A percentile compares a stretch with the other conserved stretches of the same genome.
These are phyloP conservation scores for Gnomoniopsis smithogilvyi DNA, from an alignment of 2,329 filamentous ascomycete genomes.

Conservation along the genomic window DNA sequence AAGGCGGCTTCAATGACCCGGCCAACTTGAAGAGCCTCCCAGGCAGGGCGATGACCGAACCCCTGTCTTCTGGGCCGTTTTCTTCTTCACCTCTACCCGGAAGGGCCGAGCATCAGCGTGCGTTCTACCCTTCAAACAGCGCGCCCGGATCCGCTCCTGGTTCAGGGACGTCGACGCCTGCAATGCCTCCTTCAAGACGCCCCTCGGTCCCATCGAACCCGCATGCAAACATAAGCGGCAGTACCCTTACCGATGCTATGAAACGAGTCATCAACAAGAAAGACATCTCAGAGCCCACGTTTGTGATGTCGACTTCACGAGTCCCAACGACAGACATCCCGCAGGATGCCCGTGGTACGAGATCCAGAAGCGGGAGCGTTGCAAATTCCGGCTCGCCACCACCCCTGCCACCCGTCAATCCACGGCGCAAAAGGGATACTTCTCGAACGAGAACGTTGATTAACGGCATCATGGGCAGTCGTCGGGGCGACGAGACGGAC, in stretches of 20 bases:
- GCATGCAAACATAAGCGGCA: slow-evolving; percentile 24
- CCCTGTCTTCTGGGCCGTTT: slow-evolving; percentile 36
- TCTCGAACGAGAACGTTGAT: slow-evolving; percentile 37
- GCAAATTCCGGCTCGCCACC: slow-evolving; percentile 33
- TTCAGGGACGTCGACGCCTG: slow-evolving; percentile 29
- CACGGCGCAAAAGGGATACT: slow-evolving; percentile 42
- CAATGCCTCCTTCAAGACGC: slow-evolving; percentile 30
- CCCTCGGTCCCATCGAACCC: slow-evolving; percentile 30
- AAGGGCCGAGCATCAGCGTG: slow-evolving; percentile 24
- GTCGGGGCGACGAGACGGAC: slow-evolving; percentile 31
- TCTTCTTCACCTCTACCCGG: slow-evolving; percentile 40
- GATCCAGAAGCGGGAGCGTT: slow-evolving; percentile 35
- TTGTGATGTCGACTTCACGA: slow-evolving; percentile 43
- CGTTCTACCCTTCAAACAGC: slow-evolving; percentile 26
- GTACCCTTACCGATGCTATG: slow-evolving; percentile 35
- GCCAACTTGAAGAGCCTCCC: slow-evolving; percentile 33
- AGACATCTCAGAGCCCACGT: slow-evolving; percentile 50
- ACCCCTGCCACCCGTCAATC: slow-evolving; percentile 58
- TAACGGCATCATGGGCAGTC: slow-evolving; percentile 31
- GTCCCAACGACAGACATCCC: slow-evolving; percentile 41
- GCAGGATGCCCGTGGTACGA: slow-evolving; percentile 24
- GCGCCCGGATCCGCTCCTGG: slow-evolving; percentile 33
- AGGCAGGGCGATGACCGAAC: slow-evolving; percentile 30
- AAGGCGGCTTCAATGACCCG: slow-evolving; percentile 27
- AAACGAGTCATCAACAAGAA: slow-evolving; percentile 41